Evolutionary conservation across 2,329 filamentous ascomycete species (phyloP), one percentile per base, ranked within the genome.

Genomic region (Aspergillus neotritici): DNA sequence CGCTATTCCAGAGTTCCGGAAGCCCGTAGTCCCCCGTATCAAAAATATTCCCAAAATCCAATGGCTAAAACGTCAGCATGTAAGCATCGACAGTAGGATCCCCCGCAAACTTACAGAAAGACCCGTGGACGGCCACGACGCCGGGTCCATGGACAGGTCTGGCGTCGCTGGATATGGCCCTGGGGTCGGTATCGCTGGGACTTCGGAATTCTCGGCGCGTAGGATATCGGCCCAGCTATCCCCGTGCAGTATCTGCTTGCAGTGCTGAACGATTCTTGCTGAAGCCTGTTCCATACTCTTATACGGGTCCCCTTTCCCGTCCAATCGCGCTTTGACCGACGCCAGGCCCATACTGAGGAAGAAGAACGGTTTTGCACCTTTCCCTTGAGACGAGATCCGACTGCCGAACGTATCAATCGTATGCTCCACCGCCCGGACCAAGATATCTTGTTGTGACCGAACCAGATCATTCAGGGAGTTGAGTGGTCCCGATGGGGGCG

Each of bases 41-140:
- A 34, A 63, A 57, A 43, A 62, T 54, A n/a, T 50, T 59, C 3
- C 55, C 58, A 34, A 64, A 47, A 36, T 63, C 62, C 25, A 62
- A 45, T 13, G 62, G 48, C 60, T 64, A 37, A 3, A 7, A 9
- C 10, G 28, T 41, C 16, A 38, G 36, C 36, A 7, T 3, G 39
- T 60, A 39, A 57, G 53, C 25, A 40, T 28, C 15, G 10, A 10
- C 10, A 7, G 21, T 14, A 14, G 29, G 25, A 3, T 25, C 21
- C 2, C 21, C 21, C 7, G 4, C 16, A 12, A 11, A 29, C 58
- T 53, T 53, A 62, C 60, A 6, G 56, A 54, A 37, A 61, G 42
- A 30, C 57, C 55, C 1, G 44, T 43, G 10, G 53, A 51, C 4
- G 56, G 31, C 3, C 61, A 37, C 4, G 55, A 55, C 0, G 49